phyloP scores from a whole-genome alignment of 1,139 yeast genomes.

The Kazachstania sp. region DNA sequence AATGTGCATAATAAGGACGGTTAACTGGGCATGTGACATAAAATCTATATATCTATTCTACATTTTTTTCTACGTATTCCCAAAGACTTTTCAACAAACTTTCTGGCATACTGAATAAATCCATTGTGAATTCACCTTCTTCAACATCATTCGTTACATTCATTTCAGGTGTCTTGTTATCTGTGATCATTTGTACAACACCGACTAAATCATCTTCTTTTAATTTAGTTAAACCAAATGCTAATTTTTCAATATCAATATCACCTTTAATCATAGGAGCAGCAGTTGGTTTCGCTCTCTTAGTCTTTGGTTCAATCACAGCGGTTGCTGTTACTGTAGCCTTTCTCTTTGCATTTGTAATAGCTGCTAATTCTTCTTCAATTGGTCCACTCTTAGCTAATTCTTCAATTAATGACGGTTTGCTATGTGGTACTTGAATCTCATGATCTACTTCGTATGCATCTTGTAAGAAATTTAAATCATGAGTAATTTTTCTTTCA shows the following conservation, averaged over 20 bases:
- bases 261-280: constrained; percentile 50
- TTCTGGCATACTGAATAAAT: constrained; percentile 88
- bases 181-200: constrained; percentile 96
- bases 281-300: constrained; percentile 46
- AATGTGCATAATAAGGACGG: neutral
- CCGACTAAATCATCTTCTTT: constrained; percentile 89
- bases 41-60: constrained; percentile 15
- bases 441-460: constrained; percentile 71
- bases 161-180: constrained; percentile 92
- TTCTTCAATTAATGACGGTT: constrained; percentile 63
- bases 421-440: constrained; percentile 59
- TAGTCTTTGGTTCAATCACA: constrained; percentile 40
- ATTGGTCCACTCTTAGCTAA: constrained; percentile 77
- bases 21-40: neutral
- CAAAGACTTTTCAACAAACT: constrained; percentile 82
- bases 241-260: constrained; percentile 82
- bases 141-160: constrained; percentile 92
- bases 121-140: constrained; percentile 97
- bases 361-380: constrained; percentile 21
- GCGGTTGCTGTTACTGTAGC: constrained; percentile 19
- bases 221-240: constrained; percentile 80
- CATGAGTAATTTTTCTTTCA: constrained; percentile 78
- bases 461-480: constrained; percentile 75
- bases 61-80: constrained; percentile 78
- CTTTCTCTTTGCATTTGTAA: constrained; percentile 31